phyloP scores from a whole-genome alignment of 1,284 basidiomycete species.

The Schizophyllum commune region DNA sequence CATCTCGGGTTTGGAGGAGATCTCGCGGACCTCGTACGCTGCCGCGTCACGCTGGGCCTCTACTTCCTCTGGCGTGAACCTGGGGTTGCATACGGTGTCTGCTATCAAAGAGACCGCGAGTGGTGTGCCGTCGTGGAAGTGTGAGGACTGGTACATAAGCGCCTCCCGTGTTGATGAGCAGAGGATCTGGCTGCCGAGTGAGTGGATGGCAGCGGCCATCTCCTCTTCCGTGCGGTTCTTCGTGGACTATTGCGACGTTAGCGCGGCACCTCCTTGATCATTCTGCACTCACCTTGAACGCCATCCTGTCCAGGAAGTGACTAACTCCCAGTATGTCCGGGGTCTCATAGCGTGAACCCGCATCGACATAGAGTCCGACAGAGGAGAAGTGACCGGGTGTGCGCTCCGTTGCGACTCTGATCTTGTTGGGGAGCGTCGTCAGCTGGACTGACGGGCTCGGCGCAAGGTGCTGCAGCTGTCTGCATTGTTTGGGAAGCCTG shows the following conservation, averaged over 20 bases:
- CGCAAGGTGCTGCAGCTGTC: background rate
- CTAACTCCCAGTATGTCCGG: slow-evolving; percentile 73
- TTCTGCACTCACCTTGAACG: slow-evolving; percentile 73
- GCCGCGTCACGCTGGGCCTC: slow-evolving; percentile 83
- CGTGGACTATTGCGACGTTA: slow-evolving; percentile 40
- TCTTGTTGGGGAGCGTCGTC: slow-evolving; percentile 87
- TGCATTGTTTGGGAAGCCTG: background rate
- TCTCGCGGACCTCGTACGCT: slow-evolving; percentile 89
- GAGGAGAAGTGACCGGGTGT: slow-evolving; percentile 94
- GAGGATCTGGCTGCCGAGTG: slow-evolving; percentile 88
- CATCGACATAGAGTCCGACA: slow-evolving; percentile 90
- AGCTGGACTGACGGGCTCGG: slow-evolving; percentile 32
- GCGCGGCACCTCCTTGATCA: background rate
- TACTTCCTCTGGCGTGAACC: slow-evolving; percentile 75
- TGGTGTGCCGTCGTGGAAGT: slow-evolving; percentile 81
- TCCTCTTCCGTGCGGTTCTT: slow-evolving; percentile 54
- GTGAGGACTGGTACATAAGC: slow-evolving; percentile 97
- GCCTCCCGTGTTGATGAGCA: slow-evolving; percentile 90
- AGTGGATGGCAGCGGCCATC: slow-evolving; percentile 80
- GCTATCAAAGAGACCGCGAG: slow-evolving; percentile 84
- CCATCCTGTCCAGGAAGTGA: slow-evolving; percentile 92
- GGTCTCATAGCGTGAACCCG: slow-evolving; percentile 89
- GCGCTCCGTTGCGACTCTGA: slow-evolving; percentile 87
- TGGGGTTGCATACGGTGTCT: slow-evolving; percentile 82
- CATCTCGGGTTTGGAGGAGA: slow-evolving; percentile 87